These are phyloP conservation scores for Coprinopsis cinerea DNA, from an alignment of 768 basidiomycete genomes.

Conservation along the genomic window DNA sequence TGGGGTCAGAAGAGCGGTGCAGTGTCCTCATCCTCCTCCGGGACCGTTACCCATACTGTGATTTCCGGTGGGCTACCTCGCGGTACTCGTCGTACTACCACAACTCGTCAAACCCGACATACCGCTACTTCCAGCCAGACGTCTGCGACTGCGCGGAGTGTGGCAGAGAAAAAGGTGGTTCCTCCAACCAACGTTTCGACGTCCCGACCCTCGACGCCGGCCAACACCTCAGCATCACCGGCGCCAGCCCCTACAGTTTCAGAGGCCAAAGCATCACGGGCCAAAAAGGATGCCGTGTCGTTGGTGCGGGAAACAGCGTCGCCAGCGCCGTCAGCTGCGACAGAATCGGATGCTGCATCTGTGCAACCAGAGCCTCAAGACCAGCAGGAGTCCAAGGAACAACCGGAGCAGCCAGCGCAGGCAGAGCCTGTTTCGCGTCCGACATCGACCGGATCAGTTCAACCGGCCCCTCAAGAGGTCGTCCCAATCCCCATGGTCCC, in stretches of 20 bases:
- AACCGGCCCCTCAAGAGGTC: constrained; percentile 30
- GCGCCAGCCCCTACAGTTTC: constrained; percentile 48
- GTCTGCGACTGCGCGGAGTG: constrained; percentile 26
- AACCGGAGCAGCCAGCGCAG: no score
- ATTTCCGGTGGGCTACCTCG: constrained; percentile 28
- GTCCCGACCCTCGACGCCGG: constrained; percentile 58
- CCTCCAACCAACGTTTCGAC: constrained; percentile 42
- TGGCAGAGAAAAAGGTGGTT: constrained; percentile 39
- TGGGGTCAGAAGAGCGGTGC: constrained; percentile 48
- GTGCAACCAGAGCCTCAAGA: constrained; percentile 39
- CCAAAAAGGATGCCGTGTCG: constrained; percentile 30
- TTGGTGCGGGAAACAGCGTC: constrained; percentile 24
- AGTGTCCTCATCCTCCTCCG: constrained; percentile 15
- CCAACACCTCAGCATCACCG: constrained; percentile 47
- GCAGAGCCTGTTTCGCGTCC: constrained; percentile 37
- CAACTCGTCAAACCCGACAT: constrained; percentile 44
- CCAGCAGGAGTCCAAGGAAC: no score
- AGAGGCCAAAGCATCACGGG: constrained; percentile 32
- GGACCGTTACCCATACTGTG: constrained; percentile 11
- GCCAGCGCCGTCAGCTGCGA: constrained; percentile 44
- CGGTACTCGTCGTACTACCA: constrained; percentile 34
- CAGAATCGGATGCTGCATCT: constrained; percentile 46
- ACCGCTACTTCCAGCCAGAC: constrained; percentile 18
- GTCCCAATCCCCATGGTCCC: constrained; percentile 33
- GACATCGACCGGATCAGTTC: constrained; percentile 24